Conservation (phyloP, 2,329 filamentous ascomycete genomes). For the Ophiostoma himal-ulmi region DNA sequence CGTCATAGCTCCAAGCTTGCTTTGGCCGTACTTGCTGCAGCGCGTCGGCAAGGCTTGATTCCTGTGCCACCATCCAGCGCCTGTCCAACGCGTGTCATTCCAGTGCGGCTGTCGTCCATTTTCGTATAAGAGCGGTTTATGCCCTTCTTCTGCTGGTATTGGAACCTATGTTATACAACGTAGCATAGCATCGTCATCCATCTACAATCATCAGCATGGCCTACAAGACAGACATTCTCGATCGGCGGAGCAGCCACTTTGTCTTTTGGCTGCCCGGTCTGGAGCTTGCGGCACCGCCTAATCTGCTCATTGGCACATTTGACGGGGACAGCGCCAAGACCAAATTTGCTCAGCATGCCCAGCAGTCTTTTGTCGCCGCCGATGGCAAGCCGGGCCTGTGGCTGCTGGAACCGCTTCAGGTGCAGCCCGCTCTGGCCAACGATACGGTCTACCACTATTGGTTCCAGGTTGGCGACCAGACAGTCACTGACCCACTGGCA, state of each 20-base stretch:
- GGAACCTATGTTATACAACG: not conserved
- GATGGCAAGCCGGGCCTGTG: conserved; percentile 40
- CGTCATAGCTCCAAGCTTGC: not conserved
- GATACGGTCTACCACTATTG: not conserved
- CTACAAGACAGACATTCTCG: conserved; percentile 24
- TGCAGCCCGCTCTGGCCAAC: conserved; percentile 15
- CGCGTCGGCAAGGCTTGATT: not conserved
- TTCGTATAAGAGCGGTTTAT: not conserved
- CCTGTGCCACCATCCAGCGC: not conserved
- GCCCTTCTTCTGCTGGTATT: not conserved
- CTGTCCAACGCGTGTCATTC: not conserved
- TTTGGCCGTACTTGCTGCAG: not conserved
- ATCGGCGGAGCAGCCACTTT: conserved; percentile 23
- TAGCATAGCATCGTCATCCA: not conserved
- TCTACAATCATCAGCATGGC: not conserved
- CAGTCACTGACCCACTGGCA: not conserved
- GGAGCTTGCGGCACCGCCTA: conserved; percentile 17
- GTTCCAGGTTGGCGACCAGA: not conserved
- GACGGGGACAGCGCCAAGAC: not conserved
- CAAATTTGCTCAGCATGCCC: conserved; percentile 18
- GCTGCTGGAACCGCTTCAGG: conserved; percentile 34
- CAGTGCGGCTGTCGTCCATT: not conserved
- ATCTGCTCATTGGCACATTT: not conserved
- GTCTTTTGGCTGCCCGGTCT: conserved; percentile 28
- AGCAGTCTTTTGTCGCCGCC: conserved; percentile 36